Conservation (phyloP, 208 protist species). For the Lotmaria passim region DNA sequence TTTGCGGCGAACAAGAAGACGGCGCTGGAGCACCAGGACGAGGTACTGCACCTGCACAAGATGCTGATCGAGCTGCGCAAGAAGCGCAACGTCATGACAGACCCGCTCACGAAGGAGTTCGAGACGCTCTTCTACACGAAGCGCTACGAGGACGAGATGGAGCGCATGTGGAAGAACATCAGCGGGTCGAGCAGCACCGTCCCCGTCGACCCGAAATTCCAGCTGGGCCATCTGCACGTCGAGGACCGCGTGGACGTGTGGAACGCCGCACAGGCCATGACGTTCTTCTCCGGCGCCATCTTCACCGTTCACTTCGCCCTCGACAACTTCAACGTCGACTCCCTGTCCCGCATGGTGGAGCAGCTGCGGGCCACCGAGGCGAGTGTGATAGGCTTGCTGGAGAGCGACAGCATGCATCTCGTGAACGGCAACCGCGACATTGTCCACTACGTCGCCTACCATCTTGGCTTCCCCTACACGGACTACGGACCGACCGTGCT, state of each 20-base stretch:
- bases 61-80: slow-evolving; percentile 48
- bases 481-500: slow-evolving; percentile 78
- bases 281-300: slow-evolving; percentile 79
- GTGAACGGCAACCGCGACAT: slow-evolving; percentile 78
- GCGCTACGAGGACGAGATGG: slow-evolving; percentile 40
- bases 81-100: slow-evolving; percentile 52
- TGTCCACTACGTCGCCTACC: slow-evolving; percentile 79
- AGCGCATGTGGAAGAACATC: slow-evolving; percentile 50
- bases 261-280: slow-evolving; percentile 69
- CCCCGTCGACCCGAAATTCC: slow-evolving; percentile 29
- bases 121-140: slow-evolving; percentile 40
- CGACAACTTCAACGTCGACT: slow-evolving; percentile 84
- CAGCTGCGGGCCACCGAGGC: slow-evolving; percentile 49
- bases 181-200: slow-evolving; percentile 22
- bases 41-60: slow-evolving; percentile 72
- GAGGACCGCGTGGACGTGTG: slow-evolving; percentile 52
- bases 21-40: slow-evolving; percentile 39
- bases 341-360: slow-evolving; percentile 55
- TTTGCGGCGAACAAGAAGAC: slow-evolving; percentile 50
- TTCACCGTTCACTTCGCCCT: slow-evolving; percentile 85
- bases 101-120: slow-evolving; percentile 44
- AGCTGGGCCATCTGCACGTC: slow-evolving; percentile 28
- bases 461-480: slow-evolving; percentile 74
- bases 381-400: slow-evolving; percentile 67
- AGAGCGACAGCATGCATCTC: slow-evolving; percentile 80